These are phyloP conservation scores for Sindora glabra DNA, from an alignment of 306 rosid species.

Conservation along the genomic window DNA sequence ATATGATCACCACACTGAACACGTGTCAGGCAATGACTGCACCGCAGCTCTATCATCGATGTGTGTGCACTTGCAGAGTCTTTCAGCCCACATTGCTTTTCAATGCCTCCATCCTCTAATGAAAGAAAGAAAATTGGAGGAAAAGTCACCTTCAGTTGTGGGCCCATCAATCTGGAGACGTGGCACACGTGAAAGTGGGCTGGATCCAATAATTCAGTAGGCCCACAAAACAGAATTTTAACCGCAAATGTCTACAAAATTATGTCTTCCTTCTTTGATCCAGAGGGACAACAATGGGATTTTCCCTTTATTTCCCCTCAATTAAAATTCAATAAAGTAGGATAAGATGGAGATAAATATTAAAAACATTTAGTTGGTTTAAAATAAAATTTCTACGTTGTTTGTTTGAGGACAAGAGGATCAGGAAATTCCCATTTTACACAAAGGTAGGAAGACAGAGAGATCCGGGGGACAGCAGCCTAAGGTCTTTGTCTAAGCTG, in stretches of 20 bases:
- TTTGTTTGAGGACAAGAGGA: slow-evolving; percentile 54
- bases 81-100: no score
- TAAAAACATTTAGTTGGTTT: no score
- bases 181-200: slow-evolving; percentile 59
- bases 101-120: no score
- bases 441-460: slow-evolving; percentile 8
- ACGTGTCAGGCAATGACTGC: no score
- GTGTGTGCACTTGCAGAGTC: no score
- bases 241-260: slow-evolving; percentile 19
- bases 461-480: slow-evolving; percentile 21
- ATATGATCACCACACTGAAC: no score
- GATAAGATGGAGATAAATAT: no score
- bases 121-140: no score
- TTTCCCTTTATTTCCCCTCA: no score
- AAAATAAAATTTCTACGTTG: slow-evolving; percentile 27
- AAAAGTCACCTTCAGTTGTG: slow-evolving; percentile 12
- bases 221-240: slow-evolving; percentile 39
- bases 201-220: slow-evolving; percentile 41
- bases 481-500: slow-evolving; percentile 14
- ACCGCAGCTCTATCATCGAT: no score
- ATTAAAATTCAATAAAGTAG: no score
- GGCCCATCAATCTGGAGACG: slow-evolving; percentile 31
- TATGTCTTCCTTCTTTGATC: not conserved
- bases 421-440: slow-evolving; percentile 15
- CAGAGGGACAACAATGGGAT: no score